These are phyloP conservation scores for Dipodascopsis tothii DNA, from an alignment of 805 yeast species.

Conservation along the genomic window DNA sequence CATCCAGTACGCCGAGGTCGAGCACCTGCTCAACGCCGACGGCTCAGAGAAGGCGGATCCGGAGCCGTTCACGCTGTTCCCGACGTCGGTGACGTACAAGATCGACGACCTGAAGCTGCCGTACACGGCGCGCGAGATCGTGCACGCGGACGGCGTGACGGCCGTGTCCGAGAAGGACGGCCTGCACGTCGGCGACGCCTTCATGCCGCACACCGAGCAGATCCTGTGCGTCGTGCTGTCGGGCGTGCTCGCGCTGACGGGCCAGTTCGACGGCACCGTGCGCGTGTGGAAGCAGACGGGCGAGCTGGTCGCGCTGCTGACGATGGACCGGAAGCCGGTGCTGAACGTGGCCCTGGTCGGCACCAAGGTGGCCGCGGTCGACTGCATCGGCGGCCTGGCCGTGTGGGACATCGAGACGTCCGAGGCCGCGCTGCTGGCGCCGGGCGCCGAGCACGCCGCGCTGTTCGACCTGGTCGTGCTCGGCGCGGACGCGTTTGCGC, in stretches of 20 bases:
- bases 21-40: conserved; percentile 35
- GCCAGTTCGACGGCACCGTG: neutral
- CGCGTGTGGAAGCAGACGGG: neutral
- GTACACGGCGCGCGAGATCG: neutral
- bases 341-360: neutral
- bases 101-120: conserved; percentile 1
- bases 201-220: neutral
- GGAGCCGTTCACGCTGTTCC: conserved; percentile 9
- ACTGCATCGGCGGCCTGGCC: neutral
- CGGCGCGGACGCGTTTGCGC: neutral
- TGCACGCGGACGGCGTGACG: neutral
- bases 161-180: neutral
- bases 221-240: neutral
- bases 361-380: neutral
- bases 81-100: neutral
- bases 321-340: neutral
- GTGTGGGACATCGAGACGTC: neutral
- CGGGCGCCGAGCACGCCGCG: neutral
- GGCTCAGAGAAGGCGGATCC: conserved; percentile 6
- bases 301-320: neutral
- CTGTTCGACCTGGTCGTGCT: neutral
- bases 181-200: neutral
- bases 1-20: conserved; percentile 65
- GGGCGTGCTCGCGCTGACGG: neutral
- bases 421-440: neutral